These are phyloP conservation scores for Bocquillonia castaneifolia DNA, from an alignment of 441 rosid species.

Conservation along the genomic window DNA sequence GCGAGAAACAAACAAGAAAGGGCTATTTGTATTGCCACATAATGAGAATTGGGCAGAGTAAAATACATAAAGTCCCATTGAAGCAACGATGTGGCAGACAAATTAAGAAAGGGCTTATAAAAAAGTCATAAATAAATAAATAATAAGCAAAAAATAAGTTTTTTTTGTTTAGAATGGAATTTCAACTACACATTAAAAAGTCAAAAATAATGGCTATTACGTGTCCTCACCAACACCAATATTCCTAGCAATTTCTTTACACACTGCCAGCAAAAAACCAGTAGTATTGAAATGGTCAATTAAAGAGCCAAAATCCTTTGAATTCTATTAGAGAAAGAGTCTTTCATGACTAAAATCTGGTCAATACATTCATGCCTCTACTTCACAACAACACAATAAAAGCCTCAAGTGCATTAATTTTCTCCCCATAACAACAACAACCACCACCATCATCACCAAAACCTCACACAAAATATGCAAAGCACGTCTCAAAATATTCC, in stretches of 20 bases:
- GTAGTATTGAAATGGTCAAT: background rate
- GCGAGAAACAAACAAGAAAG: too few species aligned
- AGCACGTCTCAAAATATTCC: conserved; percentile 10
- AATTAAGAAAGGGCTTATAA: too few species aligned
- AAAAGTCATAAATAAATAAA: too few species aligned
- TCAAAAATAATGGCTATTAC: background rate
- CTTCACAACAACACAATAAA: background rate
- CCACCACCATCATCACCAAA: background rate
- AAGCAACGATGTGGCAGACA: too few species aligned
- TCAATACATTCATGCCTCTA: background rate
- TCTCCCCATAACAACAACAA: background rate
- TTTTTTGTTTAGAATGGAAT: background rate
- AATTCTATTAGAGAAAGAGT: background rate
- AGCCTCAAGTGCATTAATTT: background rate
- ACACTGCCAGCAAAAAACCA: background rate
- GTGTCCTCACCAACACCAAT: background rate
- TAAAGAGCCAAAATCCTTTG: background rate
- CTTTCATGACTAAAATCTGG: background rate
- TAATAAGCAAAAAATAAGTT: too few species aligned
- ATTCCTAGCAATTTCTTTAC: background rate
- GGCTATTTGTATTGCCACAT: too few species aligned
- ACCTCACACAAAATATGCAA: conserved; percentile 9
- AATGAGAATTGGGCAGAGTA: too few species aligned
- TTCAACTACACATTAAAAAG: background rate
- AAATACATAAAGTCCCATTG: too few species aligned